Evolutionary conservation across 1,284 basidiomycete genomes (phyloP).

Genomic region (Trichosporon sp.): DNA sequence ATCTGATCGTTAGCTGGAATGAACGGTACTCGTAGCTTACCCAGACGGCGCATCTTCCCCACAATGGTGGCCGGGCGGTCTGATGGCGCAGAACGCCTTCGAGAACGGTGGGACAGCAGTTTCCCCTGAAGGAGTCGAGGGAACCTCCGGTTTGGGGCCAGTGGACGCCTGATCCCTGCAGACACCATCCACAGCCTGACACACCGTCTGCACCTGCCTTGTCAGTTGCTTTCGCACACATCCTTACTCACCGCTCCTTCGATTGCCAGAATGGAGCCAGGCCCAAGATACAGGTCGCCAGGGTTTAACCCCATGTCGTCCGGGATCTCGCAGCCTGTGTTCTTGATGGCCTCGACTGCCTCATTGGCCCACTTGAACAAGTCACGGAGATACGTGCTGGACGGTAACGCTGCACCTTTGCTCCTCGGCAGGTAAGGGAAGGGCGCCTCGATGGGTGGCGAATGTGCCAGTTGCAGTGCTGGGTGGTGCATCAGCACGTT

Average conservation of each 20-base stretch:
- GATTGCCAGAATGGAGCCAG: constrained; percentile 61
- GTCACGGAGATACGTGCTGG: constrained; percentile 48
- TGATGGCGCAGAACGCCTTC: constrained; percentile 77
- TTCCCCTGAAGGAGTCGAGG: constrained; percentile 36
- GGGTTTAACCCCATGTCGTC: constrained; percentile 67
- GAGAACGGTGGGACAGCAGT: constrained; percentile 29
- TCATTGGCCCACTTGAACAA: constrained; percentile 64
- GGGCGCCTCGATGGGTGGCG: constrained; percentile 45
- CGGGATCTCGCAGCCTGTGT: constrained; percentile 77
- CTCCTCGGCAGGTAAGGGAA: constrained; percentile 41
- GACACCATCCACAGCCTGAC: constrained; percentile 74
- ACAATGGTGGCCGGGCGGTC: constrained; percentile 91
- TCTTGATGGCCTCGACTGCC: constrained; percentile 67
- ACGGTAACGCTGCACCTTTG: constrained; percentile 31
- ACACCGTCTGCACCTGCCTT: constrained; percentile 64
- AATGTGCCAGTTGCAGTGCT: constrained; percentile 51
- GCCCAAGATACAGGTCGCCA: constrained; percentile 69
- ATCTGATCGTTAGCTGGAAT: constrained; percentile 51
- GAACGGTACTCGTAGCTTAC: constrained; percentile 39
- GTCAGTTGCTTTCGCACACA: constrained; percentile 62
- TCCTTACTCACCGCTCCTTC: constrained; percentile 59
- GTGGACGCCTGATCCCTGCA: constrained; percentile 29
- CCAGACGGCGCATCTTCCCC: constrained; percentile 84
- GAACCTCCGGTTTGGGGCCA: constrained; percentile 21
- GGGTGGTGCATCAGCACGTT: constrained; percentile 49